Conservation (phyloP, 768 basidiomycete species). For the Lentinus brumalis region DNA sequence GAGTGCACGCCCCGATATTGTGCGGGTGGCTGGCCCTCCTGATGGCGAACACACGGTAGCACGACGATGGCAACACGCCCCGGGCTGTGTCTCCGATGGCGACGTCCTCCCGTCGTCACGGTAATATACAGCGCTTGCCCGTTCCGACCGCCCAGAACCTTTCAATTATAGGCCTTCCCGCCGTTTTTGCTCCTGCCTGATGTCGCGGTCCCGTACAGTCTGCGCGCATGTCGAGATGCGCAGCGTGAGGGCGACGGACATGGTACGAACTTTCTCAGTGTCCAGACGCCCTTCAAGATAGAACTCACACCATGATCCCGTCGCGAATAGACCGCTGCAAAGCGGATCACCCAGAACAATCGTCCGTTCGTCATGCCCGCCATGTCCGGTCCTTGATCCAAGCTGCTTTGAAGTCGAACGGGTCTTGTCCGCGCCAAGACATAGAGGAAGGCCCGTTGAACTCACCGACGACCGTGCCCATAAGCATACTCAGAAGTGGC, state of each 20-base stretch:
- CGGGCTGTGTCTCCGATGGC: slow-evolving; percentile 14
- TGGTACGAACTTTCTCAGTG: no score
- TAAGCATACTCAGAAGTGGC: no score
- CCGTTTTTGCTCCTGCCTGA: neutral
- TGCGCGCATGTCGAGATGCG: neutral
- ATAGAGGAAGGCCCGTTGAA: no score
- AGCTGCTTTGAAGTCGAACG: no score
- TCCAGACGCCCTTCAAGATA: no score
- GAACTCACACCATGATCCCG: no score
- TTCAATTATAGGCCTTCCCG: neutral
- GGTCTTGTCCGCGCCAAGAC: no score
- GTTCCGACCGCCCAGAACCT: neutral
- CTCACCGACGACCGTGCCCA: no score
- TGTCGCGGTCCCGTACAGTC: neutral
- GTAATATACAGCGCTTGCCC: slow-evolving; percentile 11
- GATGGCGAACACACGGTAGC: slow-evolving; percentile 14
- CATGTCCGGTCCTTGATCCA: no score
- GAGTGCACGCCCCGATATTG: neutral
- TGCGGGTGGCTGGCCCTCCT: neutral
- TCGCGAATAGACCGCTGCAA: no score
- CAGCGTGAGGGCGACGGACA: neutral
- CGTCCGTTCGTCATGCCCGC: no score
- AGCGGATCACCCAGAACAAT: no score
- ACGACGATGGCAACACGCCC: slow-evolving; percentile 16
- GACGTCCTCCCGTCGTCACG: slow-evolving; percentile 18